phyloP scores from a whole-genome alignment of 257 asterid species.

The Oldenlandia corymbosa region DNA sequence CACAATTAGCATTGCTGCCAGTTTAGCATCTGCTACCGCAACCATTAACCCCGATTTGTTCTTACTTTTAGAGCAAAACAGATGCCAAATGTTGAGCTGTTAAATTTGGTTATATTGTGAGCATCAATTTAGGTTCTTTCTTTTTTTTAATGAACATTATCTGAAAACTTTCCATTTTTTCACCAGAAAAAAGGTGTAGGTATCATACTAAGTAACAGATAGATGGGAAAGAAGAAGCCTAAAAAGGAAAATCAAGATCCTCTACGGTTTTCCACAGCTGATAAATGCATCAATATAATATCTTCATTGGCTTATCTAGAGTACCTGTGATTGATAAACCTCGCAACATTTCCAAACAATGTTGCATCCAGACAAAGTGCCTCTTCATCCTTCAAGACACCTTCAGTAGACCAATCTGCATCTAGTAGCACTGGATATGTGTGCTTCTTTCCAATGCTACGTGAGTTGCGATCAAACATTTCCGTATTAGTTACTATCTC shows the following conservation, averaged over 20 bases:
- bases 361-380: conserved; percentile 48
- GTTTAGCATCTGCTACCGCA: neutral
- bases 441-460: conserved; percentile 18
- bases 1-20: neutral
- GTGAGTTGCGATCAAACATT: conserved; percentile 41
- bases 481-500: conserved; percentile 65
- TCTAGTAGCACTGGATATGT: conserved; percentile 64
- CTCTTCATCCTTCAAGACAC: conserved; percentile 31
- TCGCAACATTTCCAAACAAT: conserved; percentile 35
- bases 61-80: no score
- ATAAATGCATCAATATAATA: neutral
- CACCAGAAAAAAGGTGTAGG: no score
- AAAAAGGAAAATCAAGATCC: neutral
- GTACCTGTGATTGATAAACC: conserved; percentile 40
- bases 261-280: no score
- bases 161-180: no score
- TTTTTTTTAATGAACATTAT: no score
- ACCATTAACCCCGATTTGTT: neutral
- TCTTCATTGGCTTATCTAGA: neutral
- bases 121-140: neutral
- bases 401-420: conserved; percentile 72
- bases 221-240: neutral
- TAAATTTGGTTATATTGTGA: no score
- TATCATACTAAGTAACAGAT: no score
- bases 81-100: no score